Evolutionary conservation across 148 eudicot species (phyloP).

Genomic region (Diospyros kaki): DNA sequence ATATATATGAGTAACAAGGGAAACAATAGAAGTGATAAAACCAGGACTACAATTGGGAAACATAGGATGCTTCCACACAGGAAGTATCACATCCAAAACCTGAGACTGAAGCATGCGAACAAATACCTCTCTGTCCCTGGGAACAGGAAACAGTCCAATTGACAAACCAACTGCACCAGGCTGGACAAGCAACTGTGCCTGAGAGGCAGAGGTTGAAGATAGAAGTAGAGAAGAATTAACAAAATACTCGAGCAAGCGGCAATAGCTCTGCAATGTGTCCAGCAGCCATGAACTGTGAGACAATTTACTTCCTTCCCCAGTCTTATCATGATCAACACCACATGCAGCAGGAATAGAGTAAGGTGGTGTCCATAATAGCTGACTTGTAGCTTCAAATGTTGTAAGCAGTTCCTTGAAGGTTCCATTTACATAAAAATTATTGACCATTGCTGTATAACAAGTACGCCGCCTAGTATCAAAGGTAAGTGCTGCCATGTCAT

Average conservation of each 20-base stretch:
- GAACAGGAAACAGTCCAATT: slow-evolving; percentile 95
- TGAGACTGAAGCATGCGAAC: slow-evolving; percentile 92
- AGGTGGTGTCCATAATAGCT: slow-evolving; percentile 77
- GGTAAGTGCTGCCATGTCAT: slow-evolving; percentile 79
- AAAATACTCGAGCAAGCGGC: slow-evolving; percentile 81
- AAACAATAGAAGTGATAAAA: slow-evolving; percentile 63
- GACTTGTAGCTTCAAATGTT: slow-evolving; percentile 98
- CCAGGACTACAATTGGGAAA: slow-evolving; percentile 66
- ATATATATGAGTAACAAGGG: slow-evolving; percentile 74
- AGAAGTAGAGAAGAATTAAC: slow-evolving; percentile 78
- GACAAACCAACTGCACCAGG: slow-evolving; percentile 94
- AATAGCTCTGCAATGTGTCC: slow-evolving; percentile 79
- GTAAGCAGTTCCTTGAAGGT: slow-evolving; percentile 88
- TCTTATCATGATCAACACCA: slow-evolving; percentile 38
- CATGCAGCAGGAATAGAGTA: slow-evolving; percentile 39
- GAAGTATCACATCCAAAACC: slow-evolving; percentile 92
- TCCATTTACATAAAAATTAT: slow-evolving; percentile 87
- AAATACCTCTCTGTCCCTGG: slow-evolving; percentile 88
- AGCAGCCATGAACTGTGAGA: slow-evolving; percentile 72
- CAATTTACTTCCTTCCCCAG: slow-evolving; percentile 49
- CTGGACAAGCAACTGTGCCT: slow-evolving; percentile 89
- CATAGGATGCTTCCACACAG: slow-evolving; percentile 91
- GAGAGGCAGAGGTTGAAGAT: slow-evolving; percentile 71
- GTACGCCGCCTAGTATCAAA: slow-evolving; percentile 80
- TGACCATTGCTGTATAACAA: slow-evolving; percentile 72